phyloP scores from a whole-genome alignment of 352 stramenopile genomes.

The Phytopythium helicoides region DNA sequence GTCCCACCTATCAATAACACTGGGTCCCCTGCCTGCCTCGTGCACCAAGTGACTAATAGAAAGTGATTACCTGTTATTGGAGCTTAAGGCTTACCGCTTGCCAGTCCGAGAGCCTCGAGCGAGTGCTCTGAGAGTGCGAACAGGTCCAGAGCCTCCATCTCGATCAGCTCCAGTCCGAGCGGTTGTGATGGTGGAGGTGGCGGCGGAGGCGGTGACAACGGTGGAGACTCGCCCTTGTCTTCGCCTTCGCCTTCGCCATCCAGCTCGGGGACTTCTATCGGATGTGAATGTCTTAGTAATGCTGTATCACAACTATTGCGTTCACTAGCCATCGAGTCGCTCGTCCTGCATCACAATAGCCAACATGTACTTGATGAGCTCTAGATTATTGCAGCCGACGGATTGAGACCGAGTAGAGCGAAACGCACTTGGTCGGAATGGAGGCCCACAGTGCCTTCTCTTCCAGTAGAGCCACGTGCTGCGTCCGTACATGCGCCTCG shows the following conservation, averaged over 20 bases:
- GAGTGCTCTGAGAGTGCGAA: slow-evolving; percentile 24
- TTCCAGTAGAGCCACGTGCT: slow-evolving; percentile 51
- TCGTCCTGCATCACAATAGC: too few relatives aligned
- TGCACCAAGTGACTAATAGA: neutral
- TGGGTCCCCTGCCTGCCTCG: too few relatives aligned
- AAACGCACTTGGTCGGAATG: neutral
- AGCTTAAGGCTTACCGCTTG: neutral
- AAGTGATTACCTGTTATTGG: neutral
- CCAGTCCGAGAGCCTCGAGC: slow-evolving; percentile 6
- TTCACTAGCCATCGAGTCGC: neutral
- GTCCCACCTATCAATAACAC: too few relatives aligned
- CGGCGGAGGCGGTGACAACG: neutral
- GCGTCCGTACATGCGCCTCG: slow-evolving; percentile 52
- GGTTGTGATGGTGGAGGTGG: neutral
- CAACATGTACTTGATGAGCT: neutral
- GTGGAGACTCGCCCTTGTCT: slow-evolving; percentile 1
- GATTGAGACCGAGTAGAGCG: neutral
- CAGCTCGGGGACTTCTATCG: neutral
- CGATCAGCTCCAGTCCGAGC: slow-evolving; percentile 11
- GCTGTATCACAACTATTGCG: neutral
- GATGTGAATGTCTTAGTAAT: neutral
- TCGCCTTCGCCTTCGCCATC: neutral
- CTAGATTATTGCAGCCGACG: too few relatives aligned
- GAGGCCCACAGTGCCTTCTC: slow-evolving; percentile 4
- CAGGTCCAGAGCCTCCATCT: slow-evolving; percentile 23